Evolutionary conservation across 2,329 filamentous ascomycete species (phyloP).

Genomic region (Talaromyces pinophilus): DNA sequence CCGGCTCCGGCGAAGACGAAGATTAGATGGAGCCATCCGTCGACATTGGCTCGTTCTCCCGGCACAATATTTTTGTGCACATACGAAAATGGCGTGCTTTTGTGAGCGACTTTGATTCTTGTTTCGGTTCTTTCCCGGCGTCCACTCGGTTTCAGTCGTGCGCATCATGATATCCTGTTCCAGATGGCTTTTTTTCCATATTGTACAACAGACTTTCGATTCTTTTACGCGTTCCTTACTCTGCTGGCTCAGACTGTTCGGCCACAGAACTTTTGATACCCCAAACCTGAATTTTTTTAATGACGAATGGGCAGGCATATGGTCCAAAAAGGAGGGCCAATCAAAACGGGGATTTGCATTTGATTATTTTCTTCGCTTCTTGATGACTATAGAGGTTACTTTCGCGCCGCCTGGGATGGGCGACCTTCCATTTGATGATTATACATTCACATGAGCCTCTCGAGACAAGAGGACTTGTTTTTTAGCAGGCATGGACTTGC

Average conservation of each 20-base stretch:
- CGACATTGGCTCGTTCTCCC: background rate
- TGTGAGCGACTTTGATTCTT: background rate
- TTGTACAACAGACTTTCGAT: slow-evolving; percentile 30
- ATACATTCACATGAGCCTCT: slow-evolving; percentile 39
- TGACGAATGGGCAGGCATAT: slow-evolving; percentile 20
- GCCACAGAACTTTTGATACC: slow-evolving; percentile 31
- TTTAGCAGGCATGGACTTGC: slow-evolving; percentile 19
- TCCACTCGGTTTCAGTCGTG: slow-evolving; percentile 20
- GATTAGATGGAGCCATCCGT: slow-evolving; percentile 31
- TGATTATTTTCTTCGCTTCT: slow-evolving; percentile 26
- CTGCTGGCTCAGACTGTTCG: slow-evolving; percentile 28
- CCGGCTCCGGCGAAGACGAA: slow-evolving; percentile 44
- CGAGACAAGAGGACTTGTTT: slow-evolving; percentile 30
- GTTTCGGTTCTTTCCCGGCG: slow-evolving; percentile 23
- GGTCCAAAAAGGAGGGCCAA: slow-evolving; percentile 13
- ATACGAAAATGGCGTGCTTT: slow-evolving; percentile 11
- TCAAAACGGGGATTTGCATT: slow-evolving; percentile 23
- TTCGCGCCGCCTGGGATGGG: slow-evolving; percentile 34
- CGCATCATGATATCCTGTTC: slow-evolving; percentile 25
- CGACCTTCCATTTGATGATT: slow-evolving; percentile 18
- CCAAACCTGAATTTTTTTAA: slow-evolving; percentile 23
- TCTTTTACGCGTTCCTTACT: slow-evolving; percentile 14
- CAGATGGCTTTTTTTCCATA: slow-evolving; percentile 23
- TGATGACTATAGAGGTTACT: slow-evolving; percentile 44
- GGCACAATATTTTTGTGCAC: slow-evolving; percentile 10